Base-by-base conservation (phyloP, 2,329 filamentous ascomycete genomes). In the Calycina marina region DNA sequence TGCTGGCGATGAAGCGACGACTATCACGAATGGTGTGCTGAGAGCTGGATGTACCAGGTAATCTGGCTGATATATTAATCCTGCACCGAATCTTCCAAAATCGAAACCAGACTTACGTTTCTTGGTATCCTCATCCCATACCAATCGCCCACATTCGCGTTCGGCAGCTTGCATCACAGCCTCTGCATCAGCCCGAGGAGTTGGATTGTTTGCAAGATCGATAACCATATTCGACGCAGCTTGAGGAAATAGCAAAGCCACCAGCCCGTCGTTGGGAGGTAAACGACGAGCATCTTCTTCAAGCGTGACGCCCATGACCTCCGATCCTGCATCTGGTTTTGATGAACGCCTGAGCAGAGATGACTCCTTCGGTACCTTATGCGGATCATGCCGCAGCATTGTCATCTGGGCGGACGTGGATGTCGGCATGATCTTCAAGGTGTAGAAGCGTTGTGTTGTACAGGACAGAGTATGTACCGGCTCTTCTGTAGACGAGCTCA, bases 381-480 rank as follows among this genome's bases (percentile, higher is more conserved):
- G 63, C 1, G 77, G 74, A 45, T 77, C 72, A 40, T 72, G 65
- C 0, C 70, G 61, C 24, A 61, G 63, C 38, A 77, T 59, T 2
- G 67, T 65, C 43, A 79, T 61, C 45, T 72, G 63, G 9, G 72
- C 72, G 0, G 72, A 73, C 4, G 66, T 64, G 1, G 72, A 76
- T 3, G 72, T 77, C 0, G 72, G 72, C 47, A 74, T 68, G 13
- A 77, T 51, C 3, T 68, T 66, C 40, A 83, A 57, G 37, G 67
- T 72, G 56, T 81, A 83, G 43, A 82, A 73, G 1, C 77, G 74
- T 38, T 78, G 68, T 0, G 57, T 55, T 1, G 58, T 46, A 0
- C 76, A 77, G 2, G 72, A 72, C 10, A 80, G 64, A 2, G 70
- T 74, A 43, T 80, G 79, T 12, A 79, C 62, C 0, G 75, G 76